Base-by-base conservation (phyloP, 176 grass and related monocot genomes). In the Luzula sylvatica region DNA sequence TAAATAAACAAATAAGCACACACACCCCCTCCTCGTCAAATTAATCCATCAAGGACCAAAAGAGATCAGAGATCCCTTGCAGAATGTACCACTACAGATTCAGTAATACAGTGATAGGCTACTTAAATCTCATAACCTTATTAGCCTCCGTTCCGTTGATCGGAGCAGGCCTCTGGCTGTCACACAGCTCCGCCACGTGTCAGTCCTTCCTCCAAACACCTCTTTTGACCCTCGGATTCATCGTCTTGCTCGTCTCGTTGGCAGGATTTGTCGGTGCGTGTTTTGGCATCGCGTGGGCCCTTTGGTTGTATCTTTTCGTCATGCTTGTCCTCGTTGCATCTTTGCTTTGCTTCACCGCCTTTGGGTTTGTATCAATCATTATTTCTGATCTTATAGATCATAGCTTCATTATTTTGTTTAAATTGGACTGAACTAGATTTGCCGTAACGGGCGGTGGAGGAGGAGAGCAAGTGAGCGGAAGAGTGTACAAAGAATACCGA, bases 221-320 rank as follows among this genome's bases (percentile, higher is more conserved):
- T 2, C 78, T 98, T 17, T 76, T 98, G 46, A 23, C 67, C 14
- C 38, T 87, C 51, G 92, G 92, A 53, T 90, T 98, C 61, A 22
- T 69, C 1, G 63, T 88, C 15, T 78, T 95, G 52, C 29, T 95
- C 44, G 56, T 95, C 29, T 98, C 92, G 8, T 78, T 98, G 0
- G 78, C 81, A 4, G 92, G 92, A 0, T 87, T 98, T 16, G 78
- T 98, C n/a, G 92, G 92, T 11, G 85, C 92, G 0, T 98, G 92
- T 82, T 98, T 87, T 77, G 73, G 82, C 17, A 81, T 90, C 3
- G 81, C 85, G 2, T 86, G 84, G 84, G 90, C 84, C 1, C 74
- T 95, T 18, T 83, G 92, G 78, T 74, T 98, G 23, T 98, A 90
- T 71, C 85, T 98, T 60, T 5, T 80, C 23, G 72, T 73, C 53